These are phyloP conservation scores for Xylariaceae sp. DNA, from an alignment of 2,329 filamentous ascomycete species.

Conservation along the genomic window DNA sequence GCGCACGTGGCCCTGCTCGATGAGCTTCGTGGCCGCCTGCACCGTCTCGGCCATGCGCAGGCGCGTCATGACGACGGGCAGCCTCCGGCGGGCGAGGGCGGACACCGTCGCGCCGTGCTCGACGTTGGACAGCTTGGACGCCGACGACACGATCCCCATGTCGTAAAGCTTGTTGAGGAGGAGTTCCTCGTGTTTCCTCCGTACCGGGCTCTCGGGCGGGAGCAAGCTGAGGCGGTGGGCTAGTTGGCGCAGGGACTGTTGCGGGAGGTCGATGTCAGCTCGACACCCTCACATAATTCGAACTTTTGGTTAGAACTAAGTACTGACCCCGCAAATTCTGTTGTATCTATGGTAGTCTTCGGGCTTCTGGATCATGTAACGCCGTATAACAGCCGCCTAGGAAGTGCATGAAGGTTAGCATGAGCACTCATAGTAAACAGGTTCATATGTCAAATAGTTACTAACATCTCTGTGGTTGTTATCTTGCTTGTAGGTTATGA, in stretches of 20 bases:
- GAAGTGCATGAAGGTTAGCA: slow-evolving; percentile 7
- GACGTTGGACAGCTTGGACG: slow-evolving; percentile 78
- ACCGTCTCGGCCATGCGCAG: slow-evolving; percentile 91
- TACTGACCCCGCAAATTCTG: slow-evolving; percentile 66
- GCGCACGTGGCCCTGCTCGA: slow-evolving; percentile 92
- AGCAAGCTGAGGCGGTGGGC: slow-evolving; percentile 86
- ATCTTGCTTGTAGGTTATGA: slow-evolving; percentile 91
- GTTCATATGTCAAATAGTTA: not conserved
- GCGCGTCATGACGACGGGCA: slow-evolving; percentile 90
- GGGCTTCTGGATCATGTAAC: slow-evolving; percentile 90
- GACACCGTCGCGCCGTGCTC: slow-evolving; percentile 89
- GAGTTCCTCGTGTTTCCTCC: slow-evolving; percentile 82
- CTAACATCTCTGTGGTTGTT: slow-evolving; percentile 78
- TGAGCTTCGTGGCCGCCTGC: slow-evolving; percentile 79
- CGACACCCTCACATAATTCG: no score
- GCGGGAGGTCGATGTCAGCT: slow-evolving; percentile 1
- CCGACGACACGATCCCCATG: slow-evolving; percentile 81
- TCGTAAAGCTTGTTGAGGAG: slow-evolving; percentile 90
- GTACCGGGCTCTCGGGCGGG: slow-evolving; percentile 75
- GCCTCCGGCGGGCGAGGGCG: slow-evolving; percentile 79
- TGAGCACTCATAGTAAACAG: not conserved
- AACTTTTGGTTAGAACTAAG: no score
- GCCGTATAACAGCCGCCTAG: slow-evolving; percentile 64
- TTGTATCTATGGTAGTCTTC: slow-evolving; percentile 72
- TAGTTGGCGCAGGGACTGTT: slow-evolving; percentile 79